Base-by-base conservation (phyloP, 1,284 basidiomycete species). In the Sporisorium exsertum region DNA sequence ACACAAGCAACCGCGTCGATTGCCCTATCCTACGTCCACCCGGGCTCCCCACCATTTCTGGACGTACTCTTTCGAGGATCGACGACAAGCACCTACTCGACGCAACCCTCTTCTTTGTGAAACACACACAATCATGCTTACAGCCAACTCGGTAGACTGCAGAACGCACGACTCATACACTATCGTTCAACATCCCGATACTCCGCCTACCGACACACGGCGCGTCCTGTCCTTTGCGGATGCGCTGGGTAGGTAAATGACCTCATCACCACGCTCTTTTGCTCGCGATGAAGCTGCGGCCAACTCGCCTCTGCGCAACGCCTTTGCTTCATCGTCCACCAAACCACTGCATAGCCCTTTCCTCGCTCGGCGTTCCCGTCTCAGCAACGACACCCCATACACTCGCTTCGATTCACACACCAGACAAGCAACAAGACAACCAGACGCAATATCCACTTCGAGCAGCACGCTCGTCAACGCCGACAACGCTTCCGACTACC, bases 381-480 rank as follows among this genome's bases (percentile, higher is more conserved):
- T 13, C 24, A 42, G 24, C 63, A 40, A 52, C 50, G 40, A 49
- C 1, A 24, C 18, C 12, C 16, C 16, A 24, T 46, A 35, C 35
- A 57, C 56, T 24, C 58, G 55, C 40, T n/a, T 10, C 3, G 18
- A 16, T 22, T 15, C 20, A 2, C 24, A 29, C 24, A 32, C n/a
- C 15, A 49, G 2, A 24, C 35, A 26, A n/a, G 50, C 26, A 5
- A 15, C 5, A 5, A 64, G 49, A 35, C 50, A 45, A 10, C 62
- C 70, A 9, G 74, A 77, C 60, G 70, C 74, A 9, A 69, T 58
- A n/a, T 77, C 74, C 5, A 77, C 74, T 2, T 77, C 74, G 12
- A 73, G 70, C 59, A 72, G 70, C 58, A 77, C 74, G 18, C 66
- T 77, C 47, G 74, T 77, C 60, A 77, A 77, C 50, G 59, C 67